phyloP scores from a whole-genome alignment of 2,329 filamentous ascomycete genomes.

The Colletotrichum australisinense region DNA sequence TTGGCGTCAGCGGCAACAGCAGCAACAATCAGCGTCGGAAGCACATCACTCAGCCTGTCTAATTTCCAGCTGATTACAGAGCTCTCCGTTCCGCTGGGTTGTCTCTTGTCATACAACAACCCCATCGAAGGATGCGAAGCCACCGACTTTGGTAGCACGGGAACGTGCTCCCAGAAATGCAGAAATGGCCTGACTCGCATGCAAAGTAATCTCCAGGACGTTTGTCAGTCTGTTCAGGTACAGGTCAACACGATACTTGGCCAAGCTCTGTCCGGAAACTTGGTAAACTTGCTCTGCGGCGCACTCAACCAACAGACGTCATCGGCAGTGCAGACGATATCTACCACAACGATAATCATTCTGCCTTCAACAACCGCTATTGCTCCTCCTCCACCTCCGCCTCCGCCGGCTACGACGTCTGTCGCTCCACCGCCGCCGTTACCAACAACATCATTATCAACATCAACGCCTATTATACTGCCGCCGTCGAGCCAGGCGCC shows the following conservation, averaged over 20 bases:
- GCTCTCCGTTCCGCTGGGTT: constrained; percentile 49
- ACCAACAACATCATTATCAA: not conserved
- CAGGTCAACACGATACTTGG: constrained; percentile 48
- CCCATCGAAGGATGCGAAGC: constrained; percentile 50
- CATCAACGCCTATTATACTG: not conserved
- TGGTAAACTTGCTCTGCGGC: constrained; percentile 50
- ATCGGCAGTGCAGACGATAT: constrained; percentile 3
- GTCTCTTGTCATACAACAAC: constrained; percentile 55
- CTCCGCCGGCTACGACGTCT: not conserved
- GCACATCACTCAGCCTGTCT: constrained; percentile 42
- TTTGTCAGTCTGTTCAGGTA: constrained; percentile 41
- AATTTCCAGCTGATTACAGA: constrained; percentile 54
- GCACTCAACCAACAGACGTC: constrained; percentile 1
- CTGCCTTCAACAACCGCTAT: constrained; percentile 8
- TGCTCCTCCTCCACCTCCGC: not conserved
- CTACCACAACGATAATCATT: constrained; percentile 1
- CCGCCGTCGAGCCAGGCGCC: constrained; percentile 9
- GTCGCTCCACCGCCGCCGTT: constrained; percentile 1
- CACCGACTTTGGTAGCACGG: constrained; percentile 49
- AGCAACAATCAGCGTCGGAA: constrained; percentile 17
- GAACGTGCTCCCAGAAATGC: constrained; percentile 52
- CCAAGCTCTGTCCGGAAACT: constrained; percentile 48
- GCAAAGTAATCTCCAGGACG: constrained; percentile 44
- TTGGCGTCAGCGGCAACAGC: constrained; percentile 25
- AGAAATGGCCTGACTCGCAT: constrained; percentile 41